phyloP scores from a whole-genome alignment of 169 alveolate genomes.

The Perkinsus olseni region DNA sequence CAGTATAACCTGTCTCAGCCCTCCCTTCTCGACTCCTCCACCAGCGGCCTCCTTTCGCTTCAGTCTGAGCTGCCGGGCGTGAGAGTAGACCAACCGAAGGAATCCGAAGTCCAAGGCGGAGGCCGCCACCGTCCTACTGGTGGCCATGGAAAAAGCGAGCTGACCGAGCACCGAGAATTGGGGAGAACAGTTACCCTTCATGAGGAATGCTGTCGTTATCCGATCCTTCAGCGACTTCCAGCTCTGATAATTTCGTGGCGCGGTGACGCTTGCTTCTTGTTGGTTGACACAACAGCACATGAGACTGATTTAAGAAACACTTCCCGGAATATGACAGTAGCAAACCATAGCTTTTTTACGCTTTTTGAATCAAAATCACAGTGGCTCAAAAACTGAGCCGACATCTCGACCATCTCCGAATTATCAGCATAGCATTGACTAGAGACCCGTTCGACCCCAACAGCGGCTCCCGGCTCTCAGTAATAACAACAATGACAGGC shows the following conservation, averaged over 20 bases:
- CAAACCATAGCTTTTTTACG: not conserved
- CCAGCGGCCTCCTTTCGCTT: not conserved
- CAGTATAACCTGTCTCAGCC: not conserved
- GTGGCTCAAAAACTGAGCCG: not conserved
- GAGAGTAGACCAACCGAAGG: not conserved
- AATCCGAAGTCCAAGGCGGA: not conserved
- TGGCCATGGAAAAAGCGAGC: not conserved
- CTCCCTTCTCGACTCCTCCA: not conserved
- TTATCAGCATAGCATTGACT: too few relatives aligned
- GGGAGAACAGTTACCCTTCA: not conserved
- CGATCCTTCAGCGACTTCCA: too few relatives aligned
- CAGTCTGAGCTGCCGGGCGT: not conserved
- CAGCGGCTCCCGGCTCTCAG: not conserved
- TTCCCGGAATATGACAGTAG: not conserved
- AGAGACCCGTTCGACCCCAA: too few relatives aligned
- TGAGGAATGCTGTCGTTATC: too few relatives aligned
- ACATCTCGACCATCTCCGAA: too few relatives aligned
- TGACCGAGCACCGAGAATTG: not conserved
- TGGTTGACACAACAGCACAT: not conserved
- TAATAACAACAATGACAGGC: too few relatives aligned
- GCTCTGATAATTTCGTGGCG: too few relatives aligned
- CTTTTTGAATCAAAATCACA: not conserved
- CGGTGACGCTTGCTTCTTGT: too few relatives aligned
- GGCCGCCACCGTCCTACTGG: not conserved
- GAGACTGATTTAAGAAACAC: not conserved